Evolutionary conservation across 768 basidiomycete species (phyloP), one percentile per base, ranked within the genome.

Genomic region (Trametes punicea): DNA sequence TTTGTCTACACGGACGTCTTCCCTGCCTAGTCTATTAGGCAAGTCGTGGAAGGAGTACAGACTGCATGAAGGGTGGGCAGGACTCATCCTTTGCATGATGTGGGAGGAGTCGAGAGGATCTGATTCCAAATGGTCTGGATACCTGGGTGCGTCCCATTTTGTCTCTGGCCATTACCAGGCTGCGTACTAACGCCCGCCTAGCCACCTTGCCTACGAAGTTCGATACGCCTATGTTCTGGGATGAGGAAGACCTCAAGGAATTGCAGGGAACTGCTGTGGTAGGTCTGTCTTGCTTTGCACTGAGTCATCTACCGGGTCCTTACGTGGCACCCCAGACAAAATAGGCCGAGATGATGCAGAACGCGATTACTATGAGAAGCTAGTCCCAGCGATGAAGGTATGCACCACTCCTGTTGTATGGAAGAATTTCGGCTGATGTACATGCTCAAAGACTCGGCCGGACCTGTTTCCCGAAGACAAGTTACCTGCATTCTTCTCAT

Each of bases 211-310:
- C 95, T 0, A 74, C 65, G 11, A 57, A 62, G 11, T 98, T 98
- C 67, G 80, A 88, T 62, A 95, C 94, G 0, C 92, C 93, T 0
- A 98, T 99, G 90, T 95, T 98, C 67, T 98, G 97, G 97, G 73
- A 67, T 39, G 77, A 80, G 2, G 78, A 77, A 2, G 93, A 97
- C 51, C 71, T 95, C 9, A 70, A 74, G 23, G 86, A 91, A 61
- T 77, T 99, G 13, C 73, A 76, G 55, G 97, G 93, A 0, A 96
- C 93, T 40, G 81, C 85, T n/a, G 84, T 98, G 71, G 79, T 92
- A 78, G 82, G 92, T 93, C 67, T 66, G 80, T 82, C 67, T 38
- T 21, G 38, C 23, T 0, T 16, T 41, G 13, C 8, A 18, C 42
- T 20, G 9, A 11, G 5, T 1, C 23, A 10, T 9, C 26, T 16